Conservation (phyloP, 768 basidiomycete species). For the Leccinum boreale region DNA sequence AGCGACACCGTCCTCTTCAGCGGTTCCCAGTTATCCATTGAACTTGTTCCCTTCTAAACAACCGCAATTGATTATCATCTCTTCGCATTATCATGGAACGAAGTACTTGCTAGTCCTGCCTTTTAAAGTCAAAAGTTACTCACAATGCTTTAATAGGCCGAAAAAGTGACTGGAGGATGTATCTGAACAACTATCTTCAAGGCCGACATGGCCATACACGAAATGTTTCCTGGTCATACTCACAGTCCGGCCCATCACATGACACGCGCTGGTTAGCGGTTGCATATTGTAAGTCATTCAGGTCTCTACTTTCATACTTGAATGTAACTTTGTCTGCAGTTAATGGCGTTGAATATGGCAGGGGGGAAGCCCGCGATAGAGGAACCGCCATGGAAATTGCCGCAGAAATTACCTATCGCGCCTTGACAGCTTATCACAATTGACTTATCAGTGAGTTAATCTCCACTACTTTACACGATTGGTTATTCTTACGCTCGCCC, state of each 20-base stretch:
- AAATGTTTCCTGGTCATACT: constrained; percentile 20
- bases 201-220: constrained; percentile 30
- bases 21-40: constrained; percentile 4
- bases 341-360: constrained; percentile 26
- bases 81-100: constrained; percentile 13
- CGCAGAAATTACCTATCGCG: constrained; percentile 25
- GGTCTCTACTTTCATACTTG: neutral
- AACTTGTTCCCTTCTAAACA: neutral
- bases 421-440: constrained; percentile 20
- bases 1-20: constrained; percentile 3
- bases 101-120: neutral
- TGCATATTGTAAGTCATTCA: constrained; percentile 23
- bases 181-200: constrained; percentile 31
- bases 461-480: neutral
- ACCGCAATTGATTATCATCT: neutral
- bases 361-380: constrained; percentile 24
- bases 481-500: neutral
- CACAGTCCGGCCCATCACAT: constrained; percentile 22
- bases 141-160: constrained; percentile 10
- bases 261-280: constrained; percentile 23
- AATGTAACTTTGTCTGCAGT: constrained; percentile 10
- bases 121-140: neutral
- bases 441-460: constrained; percentile 10
- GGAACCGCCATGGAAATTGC: constrained; percentile 31
- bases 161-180: constrained; percentile 27